Evolutionary conservation across 1,284 basidiomycete species (phyloP).

Genomic region (Ceratobasidium sp.): DNA sequence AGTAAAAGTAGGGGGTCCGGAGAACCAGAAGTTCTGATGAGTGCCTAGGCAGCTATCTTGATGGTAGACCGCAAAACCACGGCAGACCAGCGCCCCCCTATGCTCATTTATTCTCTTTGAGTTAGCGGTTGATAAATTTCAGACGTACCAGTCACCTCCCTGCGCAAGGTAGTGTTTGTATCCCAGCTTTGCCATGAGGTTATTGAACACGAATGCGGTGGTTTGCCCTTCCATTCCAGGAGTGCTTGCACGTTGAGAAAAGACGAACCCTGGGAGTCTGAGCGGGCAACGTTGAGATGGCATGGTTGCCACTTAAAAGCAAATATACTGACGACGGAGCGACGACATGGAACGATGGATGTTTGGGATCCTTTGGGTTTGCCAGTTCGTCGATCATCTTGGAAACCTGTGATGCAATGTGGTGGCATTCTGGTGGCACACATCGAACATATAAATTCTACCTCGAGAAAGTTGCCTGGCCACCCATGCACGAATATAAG

Average conservation of each 20-base stretch:
- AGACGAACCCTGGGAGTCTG: conserved; percentile 50
- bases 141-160: conserved; percentile 50
- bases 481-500: conserved; percentile 48
- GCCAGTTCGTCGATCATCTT: conserved; percentile 50
- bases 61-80: conserved; percentile 48
- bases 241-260: conserved; percentile 46
- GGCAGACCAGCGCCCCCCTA: conserved; percentile 50
- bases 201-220: conserved; percentile 48
- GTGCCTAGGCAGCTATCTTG: conserved; percentile 49
- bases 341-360: conserved; percentile 50
- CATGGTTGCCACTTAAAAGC: not conserved
- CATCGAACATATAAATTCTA: not conserved
- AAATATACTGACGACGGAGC: conserved; percentile 48
- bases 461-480: conserved; percentile 50
- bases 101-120: not conserved
- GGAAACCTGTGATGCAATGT: conserved; percentile 38
- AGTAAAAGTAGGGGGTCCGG: conserved; percentile 29
- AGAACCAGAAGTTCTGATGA: conserved; percentile 47
- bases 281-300: not conserved
- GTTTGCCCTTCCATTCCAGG: conserved; percentile 47
- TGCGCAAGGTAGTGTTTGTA: conserved; percentile 50
- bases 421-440: no score
- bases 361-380: conserved; percentile 48
- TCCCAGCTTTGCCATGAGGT: conserved; percentile 50
- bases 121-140: not conserved